phyloP scores from a whole-genome alignment of 805 yeast genomes.

The Saturnispora sekii region DNA sequence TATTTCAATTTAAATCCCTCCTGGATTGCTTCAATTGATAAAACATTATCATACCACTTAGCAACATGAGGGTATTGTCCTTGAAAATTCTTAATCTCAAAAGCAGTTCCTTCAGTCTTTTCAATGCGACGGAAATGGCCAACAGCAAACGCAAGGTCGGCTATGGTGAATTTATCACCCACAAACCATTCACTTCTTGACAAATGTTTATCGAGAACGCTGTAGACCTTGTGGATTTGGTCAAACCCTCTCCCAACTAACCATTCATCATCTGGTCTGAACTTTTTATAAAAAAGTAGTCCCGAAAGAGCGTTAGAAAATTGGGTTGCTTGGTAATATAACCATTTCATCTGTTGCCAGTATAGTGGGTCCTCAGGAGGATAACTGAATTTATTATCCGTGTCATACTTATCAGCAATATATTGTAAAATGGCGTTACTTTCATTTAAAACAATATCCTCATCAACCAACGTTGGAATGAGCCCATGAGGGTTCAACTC shows the following conservation, averaged over 20 bases:
- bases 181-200: background rate
- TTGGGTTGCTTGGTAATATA: slow-evolving; percentile 15
- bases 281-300: background rate
- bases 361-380: slow-evolving; percentile 30
- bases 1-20: background rate
- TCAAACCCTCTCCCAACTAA: background rate
- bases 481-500: slow-evolving; percentile 50
- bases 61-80: background rate
- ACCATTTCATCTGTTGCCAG: slow-evolving; percentile 41
- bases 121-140: slow-evolving; percentile 2
- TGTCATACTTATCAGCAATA: slow-evolving; percentile 49
- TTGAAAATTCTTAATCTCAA: background rate
- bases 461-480: slow-evolving; percentile 40
- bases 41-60: background rate
- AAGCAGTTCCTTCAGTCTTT: background rate
- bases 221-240: background rate
- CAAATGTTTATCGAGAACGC: background rate
- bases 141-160: slow-evolving; percentile 1
- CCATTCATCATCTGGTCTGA: background rate
- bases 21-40: background rate
- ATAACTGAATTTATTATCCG: slow-evolving; percentile 35
- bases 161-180: background rate
- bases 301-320: background rate
- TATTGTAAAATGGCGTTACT: slow-evolving; percentile 51
- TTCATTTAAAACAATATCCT: slow-evolving; percentile 33